Evolutionary conservation across 805 yeast genomes (phyloP), one percentile per base, ranked within the genome.

Genomic region (Dipodascopsis uninucleata): DNA sequence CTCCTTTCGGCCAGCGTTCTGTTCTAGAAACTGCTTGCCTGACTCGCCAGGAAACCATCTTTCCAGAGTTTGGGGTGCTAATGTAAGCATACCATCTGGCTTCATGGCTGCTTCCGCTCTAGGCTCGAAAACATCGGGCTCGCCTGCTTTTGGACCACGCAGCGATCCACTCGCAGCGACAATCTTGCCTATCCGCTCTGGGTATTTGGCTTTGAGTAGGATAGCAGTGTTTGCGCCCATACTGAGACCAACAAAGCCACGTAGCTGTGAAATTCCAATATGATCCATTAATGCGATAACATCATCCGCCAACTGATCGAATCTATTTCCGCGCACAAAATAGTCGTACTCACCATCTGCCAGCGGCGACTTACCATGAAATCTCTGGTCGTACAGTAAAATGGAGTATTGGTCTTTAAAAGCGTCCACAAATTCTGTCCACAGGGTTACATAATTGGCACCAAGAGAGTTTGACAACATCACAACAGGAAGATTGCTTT

Each of bases 171-270:
- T 45, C 3, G 49, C 45, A 9, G 44, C 55, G 5, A 50, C 52
- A n/a, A 47, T 37, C 32, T 40, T 35, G 28, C 47, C 52, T 9
- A 50, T 43, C 9, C 52, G 48, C 12, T 8, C 17, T 9, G 36
- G 46, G 22, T 50, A 34, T 12, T 28, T 24, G 3, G 48, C 48
- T 25, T 41, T 45, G 4, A 43, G 28, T 9, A 39, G 31, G 12
- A 50, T 8, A 5, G 55, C 41, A 3, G 55, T 50, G 14, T 52
- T 50, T 9, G 52, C 50, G 22, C 55, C 55, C 55, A 50, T 50
- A 21, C 51, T 45, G 16, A 50, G 47, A 17, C 55, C 55, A 23
- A 50, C 35, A 14, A 50, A 41, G 7, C 43, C 55, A 20, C 40
- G 49, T 18, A 47, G 22, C 1, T 45, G 31, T 10, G 46, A 49